Evolutionary conservation across 2,329 filamentous ascomycete species (phyloP), one percentile per base, ranked within the genome.

Genomic region (Metarhizium anisopliae): DNA sequence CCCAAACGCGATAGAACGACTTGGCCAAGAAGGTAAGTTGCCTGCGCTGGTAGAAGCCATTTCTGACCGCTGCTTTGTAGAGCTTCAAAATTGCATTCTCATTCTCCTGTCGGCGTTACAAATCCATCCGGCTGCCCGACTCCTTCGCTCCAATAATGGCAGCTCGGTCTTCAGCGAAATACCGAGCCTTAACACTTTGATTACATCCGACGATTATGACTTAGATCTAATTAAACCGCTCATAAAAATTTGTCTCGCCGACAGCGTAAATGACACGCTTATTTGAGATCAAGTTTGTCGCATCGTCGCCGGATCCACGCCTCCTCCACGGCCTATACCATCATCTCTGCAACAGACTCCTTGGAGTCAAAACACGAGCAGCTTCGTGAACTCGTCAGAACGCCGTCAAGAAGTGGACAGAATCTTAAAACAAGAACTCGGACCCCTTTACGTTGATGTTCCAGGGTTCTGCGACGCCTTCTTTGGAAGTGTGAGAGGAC

Each of bases 311-410:
- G 61, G 63, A 58, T 43, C 52, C 42, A 64, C 59, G 13, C 60
- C 62, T 45, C 64, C 63, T 56, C 66, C 63, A 32, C 60, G 57
- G 56, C 56, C 59, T 36, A 59, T 61, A 56, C 56, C 61, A 6
- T 67, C 64, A 25, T 67, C 64, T n/a, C 14, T 66, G 55, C 61
- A 64, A 60, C 62, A 68, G 58, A 68, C 66, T 20, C 67, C 66
- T 45, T 65, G 55, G 65, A 59, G 61, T 10, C 59, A 56, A 55
- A 71, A 65, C 42, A 71, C 66, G 7, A 64, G 63, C 59, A 63
- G 63, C 61, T 64, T 70, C 47, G 54, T 60, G 11, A 73, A 72
- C 59, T 72, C 68, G 1, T 71, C 68, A 3, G 67, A 73, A 56
- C 56, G 65, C 53, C 66, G 67, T 20, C 59, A 65, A 53, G 29